Percentiles rank a stretch among this genome's conserved stretches.
Conservation (phyloP, 2,329 filamentous ascomycete species). For the Sporothrix protearum region DNA sequence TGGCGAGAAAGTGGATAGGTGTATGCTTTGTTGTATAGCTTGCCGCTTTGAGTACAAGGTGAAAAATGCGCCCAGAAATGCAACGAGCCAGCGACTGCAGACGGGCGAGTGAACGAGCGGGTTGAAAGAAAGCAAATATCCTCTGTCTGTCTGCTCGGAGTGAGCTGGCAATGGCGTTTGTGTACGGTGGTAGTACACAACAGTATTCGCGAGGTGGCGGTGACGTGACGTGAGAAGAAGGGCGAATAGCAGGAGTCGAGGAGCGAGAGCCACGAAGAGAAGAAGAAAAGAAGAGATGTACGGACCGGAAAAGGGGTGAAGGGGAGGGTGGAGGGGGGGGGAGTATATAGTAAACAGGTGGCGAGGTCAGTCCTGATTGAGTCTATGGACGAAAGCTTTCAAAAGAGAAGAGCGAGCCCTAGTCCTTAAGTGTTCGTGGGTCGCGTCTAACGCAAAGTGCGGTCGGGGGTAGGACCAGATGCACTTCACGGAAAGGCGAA, state of each 20-base stretch:
- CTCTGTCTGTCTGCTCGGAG: neutral
- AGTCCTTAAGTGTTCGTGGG: constrained; percentile 10
- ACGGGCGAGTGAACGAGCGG: neutral
- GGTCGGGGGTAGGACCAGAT: constrained; percentile 16
- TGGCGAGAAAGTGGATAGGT: neutral
- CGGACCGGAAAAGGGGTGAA: neutral
- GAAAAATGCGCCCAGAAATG: constrained; percentile 13
- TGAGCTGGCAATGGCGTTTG: neutral
- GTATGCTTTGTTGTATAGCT: neutral
- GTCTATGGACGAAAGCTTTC: neutral
- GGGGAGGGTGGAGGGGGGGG: neutral
- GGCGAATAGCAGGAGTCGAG: neutral
- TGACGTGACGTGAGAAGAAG: neutral
- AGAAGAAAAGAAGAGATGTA: neutral
- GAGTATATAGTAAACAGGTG: neutral
- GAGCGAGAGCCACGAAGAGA: neutral
- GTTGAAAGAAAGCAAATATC: neutral
- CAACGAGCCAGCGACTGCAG: constrained; percentile 28
- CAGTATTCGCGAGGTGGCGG: neutral
- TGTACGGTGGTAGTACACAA: neutral
- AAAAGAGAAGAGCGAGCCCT: constrained; percentile 1
- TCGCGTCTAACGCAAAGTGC: neutral
- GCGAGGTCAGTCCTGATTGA: neutral
- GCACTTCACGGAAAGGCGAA: neutral
- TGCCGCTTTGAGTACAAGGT: neutral